Evolutionary conservation across 768 basidiomycete species (phyloP), one percentile per base, ranked within the genome.

Genomic region (Tephrocybe sp.): DNA sequence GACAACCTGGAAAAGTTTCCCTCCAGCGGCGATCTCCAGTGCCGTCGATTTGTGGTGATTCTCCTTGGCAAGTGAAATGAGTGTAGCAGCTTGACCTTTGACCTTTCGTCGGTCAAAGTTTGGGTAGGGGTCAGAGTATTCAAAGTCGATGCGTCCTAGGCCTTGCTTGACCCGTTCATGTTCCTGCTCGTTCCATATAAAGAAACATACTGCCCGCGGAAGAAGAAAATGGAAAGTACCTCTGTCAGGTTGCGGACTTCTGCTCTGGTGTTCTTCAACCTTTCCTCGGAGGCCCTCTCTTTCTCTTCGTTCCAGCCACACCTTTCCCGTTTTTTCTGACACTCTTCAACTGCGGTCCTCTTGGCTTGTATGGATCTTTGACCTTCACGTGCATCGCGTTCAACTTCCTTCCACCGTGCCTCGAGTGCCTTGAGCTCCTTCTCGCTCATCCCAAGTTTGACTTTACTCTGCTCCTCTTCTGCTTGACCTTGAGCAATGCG

Each of bases 11-110:
- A 89, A 97, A 8, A 99, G 75, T 57, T 88, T 89, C 0, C 83
- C 85, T 0, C 94, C 94, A 0, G 94, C 95, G 15, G 90, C 85
- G 55, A 98, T 86, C 68, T 99, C 97, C 3, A 98, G 77, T 2
- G 97, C 97, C 0, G 91, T 93, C 1, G 93, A 83, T 51, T 89
- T 88, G 62, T 85, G 73, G 63, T 83, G 84, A 65, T 96, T 82
- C 37, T 79, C 73, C 14, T 78, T 70, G 30, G 83, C 77, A 1
- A 99, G 79, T 0, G 81, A 76, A 58, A 98, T 84, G n/a, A 98
- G 77, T n/a, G 84, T 83, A 0, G 90, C 96, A 14, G 97, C 90
- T 12, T 92, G 79, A 24, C 97, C 97, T 65, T 93, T 95, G 62
- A 98, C 97, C 60, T 87, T 86, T 18, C 72, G 71, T 28, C 87